phyloP scores from a whole-genome alignment of 1,284 basidiomycete species.

The Cutaneotrichosporon cutaneum region DNA sequence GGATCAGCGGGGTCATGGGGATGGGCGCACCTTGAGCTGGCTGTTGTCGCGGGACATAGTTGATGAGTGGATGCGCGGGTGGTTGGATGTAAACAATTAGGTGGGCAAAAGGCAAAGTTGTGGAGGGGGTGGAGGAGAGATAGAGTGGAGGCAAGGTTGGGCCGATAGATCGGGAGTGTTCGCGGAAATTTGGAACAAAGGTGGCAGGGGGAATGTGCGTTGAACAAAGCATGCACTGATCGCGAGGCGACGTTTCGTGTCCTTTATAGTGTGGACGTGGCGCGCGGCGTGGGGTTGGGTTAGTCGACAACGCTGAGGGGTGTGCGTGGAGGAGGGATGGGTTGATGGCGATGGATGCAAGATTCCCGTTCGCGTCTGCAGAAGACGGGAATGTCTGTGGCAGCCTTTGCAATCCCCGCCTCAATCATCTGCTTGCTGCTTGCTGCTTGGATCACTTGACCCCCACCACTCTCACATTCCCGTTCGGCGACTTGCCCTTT shows the following conservation, averaged over 20 bases:
- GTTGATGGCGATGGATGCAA: not conserved
- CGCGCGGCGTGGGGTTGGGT: not conserved
- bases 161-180: not conserved
- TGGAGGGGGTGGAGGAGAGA: not conserved
- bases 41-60: slow-evolving; percentile 13
- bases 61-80: not conserved
- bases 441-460: no score
- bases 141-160: not conserved
- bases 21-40: slow-evolving; percentile 25
- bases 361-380: slow-evolving; percentile 10
- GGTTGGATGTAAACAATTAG: not conserved
- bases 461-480: not conserved
- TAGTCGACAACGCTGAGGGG: not conserved
- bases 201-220: not conserved
- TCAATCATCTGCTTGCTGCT: no score
- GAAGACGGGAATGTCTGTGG: slow-evolving; percentile 3
- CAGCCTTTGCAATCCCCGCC: not conserved
- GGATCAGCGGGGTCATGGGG: slow-evolving; percentile 23
- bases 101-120: not conserved
- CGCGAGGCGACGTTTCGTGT: not conserved
- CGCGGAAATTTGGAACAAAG: not conserved
- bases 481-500: not conserved
- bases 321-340: not conserved
- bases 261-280: not conserved
- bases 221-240: not conserved